phyloP scores from a whole-genome alignment of 768 basidiomycete genomes.

The Lentinus tigrinus region DNA sequence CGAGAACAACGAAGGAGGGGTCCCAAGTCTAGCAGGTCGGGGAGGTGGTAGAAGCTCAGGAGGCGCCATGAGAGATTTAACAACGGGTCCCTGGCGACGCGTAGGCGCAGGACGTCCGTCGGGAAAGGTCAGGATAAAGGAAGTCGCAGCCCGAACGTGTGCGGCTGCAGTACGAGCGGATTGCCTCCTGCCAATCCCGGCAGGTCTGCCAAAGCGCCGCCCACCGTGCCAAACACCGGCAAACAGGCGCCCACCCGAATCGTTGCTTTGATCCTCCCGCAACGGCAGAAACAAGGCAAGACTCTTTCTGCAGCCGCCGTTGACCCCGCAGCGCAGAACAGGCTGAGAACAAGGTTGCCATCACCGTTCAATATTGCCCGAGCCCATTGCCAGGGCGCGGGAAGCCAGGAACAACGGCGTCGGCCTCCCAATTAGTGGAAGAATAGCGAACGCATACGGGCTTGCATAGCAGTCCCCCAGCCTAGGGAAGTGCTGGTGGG shows the following conservation, averaged over 20 bases:
- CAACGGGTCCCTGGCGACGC: not conserved
- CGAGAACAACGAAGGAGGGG: not conserved
- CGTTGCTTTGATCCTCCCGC: not conserved
- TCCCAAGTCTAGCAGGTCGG: not conserved
- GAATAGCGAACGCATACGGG: not conserved
- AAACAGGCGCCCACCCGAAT: not conserved
- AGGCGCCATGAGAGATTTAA: not conserved
- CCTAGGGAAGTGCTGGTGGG: not conserved
- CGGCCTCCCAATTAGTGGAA: not conserved
- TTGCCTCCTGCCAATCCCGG: not conserved
- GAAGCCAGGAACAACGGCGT: not conserved
- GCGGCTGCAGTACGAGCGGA: not conserved
- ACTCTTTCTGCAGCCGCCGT: not conserved
- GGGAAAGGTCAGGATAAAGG: not conserved
- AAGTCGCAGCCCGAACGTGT: not conserved
- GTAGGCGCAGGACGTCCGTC: not conserved
- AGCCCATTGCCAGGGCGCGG: not conserved
- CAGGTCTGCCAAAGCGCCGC: slow-evolving; percentile 1
- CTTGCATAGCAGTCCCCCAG: not conserved
- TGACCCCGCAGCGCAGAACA: not conserved
- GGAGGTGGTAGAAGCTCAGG: not conserved
- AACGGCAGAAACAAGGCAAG: not conserved
- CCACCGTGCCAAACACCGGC: slow-evolving; percentile 2
- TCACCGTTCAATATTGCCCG: not conserved
- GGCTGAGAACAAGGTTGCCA: not conserved